phyloP scores from a whole-genome alignment of 1,139 yeast genomes.

The Yamadazyma membranifaciens region DNA sequence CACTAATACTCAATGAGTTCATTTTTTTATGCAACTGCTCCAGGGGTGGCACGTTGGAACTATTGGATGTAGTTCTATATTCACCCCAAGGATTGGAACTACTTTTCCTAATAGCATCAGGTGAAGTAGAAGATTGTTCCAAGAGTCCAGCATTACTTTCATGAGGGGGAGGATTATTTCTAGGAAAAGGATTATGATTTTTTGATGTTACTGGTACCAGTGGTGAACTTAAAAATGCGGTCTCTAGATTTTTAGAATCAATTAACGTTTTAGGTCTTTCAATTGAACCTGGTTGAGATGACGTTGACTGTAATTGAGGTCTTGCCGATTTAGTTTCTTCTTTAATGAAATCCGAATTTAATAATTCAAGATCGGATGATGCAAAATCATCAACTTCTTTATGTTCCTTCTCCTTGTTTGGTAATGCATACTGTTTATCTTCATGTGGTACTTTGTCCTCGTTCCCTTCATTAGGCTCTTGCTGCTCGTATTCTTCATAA shows the following conservation, averaged over 20 bases:
- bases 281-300: not conserved
- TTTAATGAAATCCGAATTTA: not conserved
- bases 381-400: not conserved
- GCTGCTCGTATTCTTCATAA: too few relatives aligned
- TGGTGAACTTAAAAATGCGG: not conserved
- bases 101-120: constrained; percentile 9
- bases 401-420: not conserved
- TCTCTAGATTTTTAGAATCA: not conserved
- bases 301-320: not conserved
- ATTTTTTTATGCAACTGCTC: constrained; percentile 4
- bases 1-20: constrained; percentile 5
- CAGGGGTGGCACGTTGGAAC: not conserved
- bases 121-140: not conserved
- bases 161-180: not conserved
- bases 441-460: not conserved
- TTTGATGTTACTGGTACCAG: constrained; percentile 3
- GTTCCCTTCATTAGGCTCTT: too few relatives aligned
- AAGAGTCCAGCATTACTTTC: not conserved
- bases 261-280: not conserved
- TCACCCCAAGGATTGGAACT: constrained; percentile 29
- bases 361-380: constrained; percentile 1
- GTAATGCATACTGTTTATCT: too few relatives aligned
- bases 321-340: not conserved
- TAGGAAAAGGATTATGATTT: constrained; percentile 11
- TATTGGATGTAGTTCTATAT: constrained; percentile 12